Conservation (phyloP, 78 protist genomes). For the Speleostelium caveatum region DNA sequence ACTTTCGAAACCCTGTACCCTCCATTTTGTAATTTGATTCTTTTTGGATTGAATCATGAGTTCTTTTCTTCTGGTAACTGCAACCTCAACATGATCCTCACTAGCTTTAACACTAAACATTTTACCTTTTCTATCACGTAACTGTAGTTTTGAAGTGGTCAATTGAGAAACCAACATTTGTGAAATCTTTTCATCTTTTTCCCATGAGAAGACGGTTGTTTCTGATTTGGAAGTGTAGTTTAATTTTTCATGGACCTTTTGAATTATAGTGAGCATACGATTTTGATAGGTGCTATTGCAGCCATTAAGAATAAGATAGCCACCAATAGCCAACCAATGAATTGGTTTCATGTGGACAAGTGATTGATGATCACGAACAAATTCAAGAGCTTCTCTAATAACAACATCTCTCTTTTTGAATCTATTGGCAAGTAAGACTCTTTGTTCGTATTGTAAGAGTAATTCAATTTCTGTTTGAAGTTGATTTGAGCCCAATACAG, state of each 20-base stretch:
- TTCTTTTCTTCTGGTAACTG: slow-evolving; percentile 67
- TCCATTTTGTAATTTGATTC: slow-evolving; percentile 27
- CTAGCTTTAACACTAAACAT: slow-evolving; percentile 82
- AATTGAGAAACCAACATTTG: not conserved
- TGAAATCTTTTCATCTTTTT: not conserved
- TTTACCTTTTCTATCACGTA: slow-evolving; percentile 66
- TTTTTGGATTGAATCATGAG: slow-evolving; percentile 18
- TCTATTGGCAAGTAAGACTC: slow-evolving; percentile 55
- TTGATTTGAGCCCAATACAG: not conserved
- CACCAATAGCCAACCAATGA: slow-evolving; percentile 72
- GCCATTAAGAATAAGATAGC: slow-evolving; percentile 62
- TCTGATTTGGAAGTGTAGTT: not conserved
- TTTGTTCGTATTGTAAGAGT: slow-evolving; percentile 67
- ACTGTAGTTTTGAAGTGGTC: slow-evolving; percentile 21
- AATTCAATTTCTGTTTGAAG: slow-evolving; percentile 37
- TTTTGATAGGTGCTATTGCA: not conserved
- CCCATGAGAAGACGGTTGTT: not conserved
- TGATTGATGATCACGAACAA: not conserved
- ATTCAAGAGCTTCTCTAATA: slow-evolving; percentile 37
- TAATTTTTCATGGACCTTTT: slow-evolving; percentile 2
- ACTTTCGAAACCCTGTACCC: slow-evolving; percentile 1
- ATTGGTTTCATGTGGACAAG: not conserved
- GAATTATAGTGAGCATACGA: slow-evolving; percentile 21
- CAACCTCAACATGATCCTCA: slow-evolving; percentile 70
- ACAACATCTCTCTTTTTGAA: slow-evolving; percentile 42